Conservation (phyloP, 176 grass and related monocot genomes). For the Neostapfia colusana region DNA sequence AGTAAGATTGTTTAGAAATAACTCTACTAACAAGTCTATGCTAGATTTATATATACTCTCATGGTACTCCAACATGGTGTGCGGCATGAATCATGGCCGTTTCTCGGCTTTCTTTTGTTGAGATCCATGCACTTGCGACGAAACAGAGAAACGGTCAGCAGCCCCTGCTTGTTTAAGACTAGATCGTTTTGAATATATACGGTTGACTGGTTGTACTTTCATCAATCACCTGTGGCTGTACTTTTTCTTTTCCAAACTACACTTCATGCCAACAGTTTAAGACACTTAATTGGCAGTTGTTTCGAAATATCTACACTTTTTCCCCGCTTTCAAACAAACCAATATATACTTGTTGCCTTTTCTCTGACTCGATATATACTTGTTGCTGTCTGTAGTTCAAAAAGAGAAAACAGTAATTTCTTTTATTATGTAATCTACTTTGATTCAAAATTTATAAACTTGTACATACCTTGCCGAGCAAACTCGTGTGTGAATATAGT, state of each 20-base stretch:
- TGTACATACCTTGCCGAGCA: no score
- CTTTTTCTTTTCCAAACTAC: not conserved
- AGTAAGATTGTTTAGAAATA: no score
- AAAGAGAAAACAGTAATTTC: not conserved
- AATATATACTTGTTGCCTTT: not conserved
- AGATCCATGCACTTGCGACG: not conserved
- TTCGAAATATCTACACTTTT: not conserved
- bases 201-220: not conserved
- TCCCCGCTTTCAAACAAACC: no score
- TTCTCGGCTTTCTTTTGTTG: not conserved
- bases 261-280: not conserved
- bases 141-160: not conserved
- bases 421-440: not conserved
- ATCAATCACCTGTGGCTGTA: not conserved
- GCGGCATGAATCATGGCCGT: not conserved
- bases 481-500: not conserved
- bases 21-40: no score
- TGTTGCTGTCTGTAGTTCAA: not conserved
- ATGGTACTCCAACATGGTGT: not conserved
- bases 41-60: no score
- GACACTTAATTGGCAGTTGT: not conserved
- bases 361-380: not conserved
- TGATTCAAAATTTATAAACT: no score
- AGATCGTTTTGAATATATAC: not conserved
- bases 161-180: not conserved